Percentiles rank a stretch among this genome's conserved stretches.
These are phyloP conservation scores for Kwoniella botswanensis DNA, from an alignment of 768 basidiomycete species.

Conservation along the genomic window DNA sequence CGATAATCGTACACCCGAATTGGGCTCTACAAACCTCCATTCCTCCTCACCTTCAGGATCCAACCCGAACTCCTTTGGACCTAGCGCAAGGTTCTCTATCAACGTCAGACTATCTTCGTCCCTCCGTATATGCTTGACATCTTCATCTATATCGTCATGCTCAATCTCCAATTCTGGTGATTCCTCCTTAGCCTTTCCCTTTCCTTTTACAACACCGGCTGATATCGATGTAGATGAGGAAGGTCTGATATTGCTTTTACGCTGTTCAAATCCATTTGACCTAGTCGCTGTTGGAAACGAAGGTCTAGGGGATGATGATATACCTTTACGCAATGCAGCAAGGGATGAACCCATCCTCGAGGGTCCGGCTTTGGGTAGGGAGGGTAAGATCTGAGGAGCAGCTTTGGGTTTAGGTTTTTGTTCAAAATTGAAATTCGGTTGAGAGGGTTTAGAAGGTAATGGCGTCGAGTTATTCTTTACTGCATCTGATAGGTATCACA, in stretches of 20 bases:
- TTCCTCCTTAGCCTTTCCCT: background rate
- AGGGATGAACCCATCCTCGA: slow-evolving; percentile 27
- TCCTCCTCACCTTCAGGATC: slow-evolving; percentile 73
- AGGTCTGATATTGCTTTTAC: background rate
- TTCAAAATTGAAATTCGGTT: slow-evolving; percentile 21
- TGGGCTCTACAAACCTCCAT: slow-evolving; percentile 83
- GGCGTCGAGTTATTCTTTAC: slow-evolving; percentile 1
- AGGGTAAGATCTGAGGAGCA: slow-evolving; percentile 19
- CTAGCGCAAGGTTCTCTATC: slow-evolving; percentile 75
- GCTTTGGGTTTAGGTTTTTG: background rate
- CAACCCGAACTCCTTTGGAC: slow-evolving; percentile 73
- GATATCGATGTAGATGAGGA: background rate
- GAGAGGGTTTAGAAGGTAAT: slow-evolving; percentile 27
- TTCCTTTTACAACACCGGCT: background rate
- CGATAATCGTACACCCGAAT: slow-evolving; percentile 84
- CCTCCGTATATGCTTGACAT: slow-evolving; percentile 16
- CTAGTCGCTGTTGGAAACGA: background rate
- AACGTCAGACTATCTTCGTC: slow-evolving; percentile 61
- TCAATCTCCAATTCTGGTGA: slow-evolving; percentile 10
- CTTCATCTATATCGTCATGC: slow-evolving; percentile 14
- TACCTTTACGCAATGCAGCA: slow-evolving; percentile 20
- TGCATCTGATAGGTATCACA: background rate
- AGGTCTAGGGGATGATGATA: slow-evolving; percentile 5
- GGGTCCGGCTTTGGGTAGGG: slow-evolving; percentile 14
- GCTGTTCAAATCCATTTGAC: slow-evolving; percentile 11